Conservation (phyloP, 2,329 filamentous ascomycete genomes). For the Fusarium incarnatum region DNA sequence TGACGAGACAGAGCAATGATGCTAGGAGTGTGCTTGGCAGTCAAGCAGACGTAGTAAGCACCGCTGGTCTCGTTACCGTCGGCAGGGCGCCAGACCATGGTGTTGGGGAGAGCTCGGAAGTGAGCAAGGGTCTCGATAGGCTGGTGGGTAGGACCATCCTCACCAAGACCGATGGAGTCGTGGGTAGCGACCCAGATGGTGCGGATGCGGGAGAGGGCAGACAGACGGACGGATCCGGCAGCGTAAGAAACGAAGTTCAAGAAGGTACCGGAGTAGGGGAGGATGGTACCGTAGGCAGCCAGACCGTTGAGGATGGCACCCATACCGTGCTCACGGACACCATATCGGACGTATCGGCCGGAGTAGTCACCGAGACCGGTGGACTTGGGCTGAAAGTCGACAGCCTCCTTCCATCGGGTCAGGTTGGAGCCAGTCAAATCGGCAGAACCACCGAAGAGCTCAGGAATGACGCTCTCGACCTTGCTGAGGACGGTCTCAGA, state of each 20-base stretch:
- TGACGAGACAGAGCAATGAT: slow-evolving; percentile 96
- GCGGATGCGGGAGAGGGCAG: slow-evolving; percentile 89
- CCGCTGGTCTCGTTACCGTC: slow-evolving; percentile 98
- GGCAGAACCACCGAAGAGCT: slow-evolving; percentile 94
- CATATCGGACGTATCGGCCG: slow-evolving; percentile 93
- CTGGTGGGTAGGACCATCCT: slow-evolving; percentile 98
- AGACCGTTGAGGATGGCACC: slow-evolving; percentile 95
- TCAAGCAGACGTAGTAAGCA: slow-evolving; percentile 96
- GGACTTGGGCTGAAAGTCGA: slow-evolving; percentile 95
- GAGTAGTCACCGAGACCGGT: slow-evolving; percentile 88
- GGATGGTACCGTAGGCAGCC: slow-evolving; percentile 91
- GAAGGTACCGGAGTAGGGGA: slow-evolving; percentile 96
- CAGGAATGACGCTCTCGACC: slow-evolving; percentile 84
- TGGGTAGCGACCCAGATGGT: slow-evolving; percentile 97
- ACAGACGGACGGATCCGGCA: slow-evolving; percentile 93
- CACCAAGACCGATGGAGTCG: slow-evolving; percentile 98
- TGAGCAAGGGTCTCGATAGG: slow-evolving; percentile 98
- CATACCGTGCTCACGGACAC: slow-evolving; percentile 93
- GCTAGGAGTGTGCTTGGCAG: slow-evolving; percentile 87
- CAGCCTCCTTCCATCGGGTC: slow-evolving; percentile 95
- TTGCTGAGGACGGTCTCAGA: slow-evolving; percentile 94
- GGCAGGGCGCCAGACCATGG: slow-evolving; percentile 99
- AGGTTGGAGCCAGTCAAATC: slow-evolving; percentile 99
- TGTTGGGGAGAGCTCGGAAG: slow-evolving; percentile 98
- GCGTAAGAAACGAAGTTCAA: slow-evolving; percentile 99